A percentile compares a stretch with the other conserved stretches of the same genome.
These are phyloP conservation scores for Akebia trifoliata DNA, from an alignment of 164 flowering plant species.

Conservation along the genomic window DNA sequence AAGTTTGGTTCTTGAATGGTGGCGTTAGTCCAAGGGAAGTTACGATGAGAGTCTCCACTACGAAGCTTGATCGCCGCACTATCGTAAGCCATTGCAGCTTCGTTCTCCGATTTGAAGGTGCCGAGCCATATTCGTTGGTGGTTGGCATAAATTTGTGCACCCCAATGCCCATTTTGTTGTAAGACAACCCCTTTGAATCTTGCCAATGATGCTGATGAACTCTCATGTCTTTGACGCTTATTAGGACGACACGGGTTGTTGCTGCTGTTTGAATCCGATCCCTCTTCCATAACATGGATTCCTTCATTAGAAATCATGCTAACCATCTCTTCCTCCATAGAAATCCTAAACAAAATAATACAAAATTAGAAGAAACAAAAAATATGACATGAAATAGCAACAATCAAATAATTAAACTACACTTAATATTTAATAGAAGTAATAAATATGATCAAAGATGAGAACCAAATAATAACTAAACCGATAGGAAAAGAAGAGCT, in stretches of 20 bases:
- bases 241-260: slow-evolving; percentile 2
- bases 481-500: background rate
- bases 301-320: slow-evolving; percentile 17
- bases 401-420: background rate
- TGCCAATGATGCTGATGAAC: slow-evolving; percentile 7
- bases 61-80: slow-evolving; percentile 52
- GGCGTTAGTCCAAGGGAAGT: slow-evolving; percentile 39
- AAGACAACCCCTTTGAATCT: slow-evolving; percentile 62
- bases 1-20: slow-evolving; percentile 37
- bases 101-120: slow-evolving; percentile 52
- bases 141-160: slow-evolving; percentile 61
- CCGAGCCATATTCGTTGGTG: slow-evolving; percentile 67
- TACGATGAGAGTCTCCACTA: slow-evolving; percentile 37
- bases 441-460: background rate
- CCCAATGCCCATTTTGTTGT: slow-evolving; percentile 62
- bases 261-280: slow-evolving; percentile 29
- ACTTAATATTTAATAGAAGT: background rate
- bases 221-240: slow-evolving; percentile 24
- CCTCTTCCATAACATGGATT: slow-evolving; percentile 7
- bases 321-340: slow-evolving; percentile 19
- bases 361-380: slow-evolving; percentile 2
- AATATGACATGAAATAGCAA: background rate
- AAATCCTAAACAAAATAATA: slow-evolving; percentile 2
- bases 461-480: background rate
- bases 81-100: slow-evolving; percentile 68